These are phyloP conservation scores for Botryotinia globosa DNA, from an alignment of 2,329 filamentous ascomycete species.

Conservation along the genomic window DNA sequence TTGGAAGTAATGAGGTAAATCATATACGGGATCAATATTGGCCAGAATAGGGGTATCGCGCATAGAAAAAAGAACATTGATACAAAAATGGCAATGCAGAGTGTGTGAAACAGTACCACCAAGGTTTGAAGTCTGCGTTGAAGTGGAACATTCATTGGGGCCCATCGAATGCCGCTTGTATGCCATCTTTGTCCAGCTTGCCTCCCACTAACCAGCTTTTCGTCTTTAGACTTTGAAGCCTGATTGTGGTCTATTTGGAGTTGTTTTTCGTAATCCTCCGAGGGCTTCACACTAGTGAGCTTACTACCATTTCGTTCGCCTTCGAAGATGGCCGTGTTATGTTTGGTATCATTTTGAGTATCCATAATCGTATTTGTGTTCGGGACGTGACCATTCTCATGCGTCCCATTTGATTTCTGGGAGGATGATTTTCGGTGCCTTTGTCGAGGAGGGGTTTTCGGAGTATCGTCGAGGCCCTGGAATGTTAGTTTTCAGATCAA, in stretches of 20 bases:
- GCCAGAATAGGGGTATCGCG: slow-evolving; percentile 90
- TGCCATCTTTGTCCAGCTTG: slow-evolving; percentile 39
- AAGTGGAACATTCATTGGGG: slow-evolving; percentile 72
- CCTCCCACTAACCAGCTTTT: slow-evolving; percentile 34
- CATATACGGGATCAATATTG: slow-evolving; percentile 70
- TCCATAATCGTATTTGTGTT: slow-evolving; percentile 16
- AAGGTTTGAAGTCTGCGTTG: slow-evolving; percentile 73
- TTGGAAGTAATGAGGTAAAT: slow-evolving; percentile 80
- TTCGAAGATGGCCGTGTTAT: slow-evolving; percentile 28
- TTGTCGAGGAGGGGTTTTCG: slow-evolving; percentile 30
- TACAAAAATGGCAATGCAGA: slow-evolving; percentile 67
- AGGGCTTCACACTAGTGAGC: slow-evolving; percentile 33
- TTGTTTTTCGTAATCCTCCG: slow-evolving; percentile 27
- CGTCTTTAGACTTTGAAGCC: slow-evolving; percentile 27
- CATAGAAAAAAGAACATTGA: slow-evolving; percentile 88
- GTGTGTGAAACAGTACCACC: slow-evolving; percentile 70
- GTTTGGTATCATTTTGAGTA: slow-evolving; percentile 10
- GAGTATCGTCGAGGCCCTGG: slow-evolving; percentile 37
- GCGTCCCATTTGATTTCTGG: slow-evolving; percentile 29
- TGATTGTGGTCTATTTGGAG: slow-evolving; percentile 23
- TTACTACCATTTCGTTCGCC: slow-evolving; percentile 27
- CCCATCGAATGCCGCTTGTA: slow-evolving; percentile 68
- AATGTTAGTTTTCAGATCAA: slow-evolving; percentile 18
- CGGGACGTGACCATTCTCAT: slow-evolving; percentile 18
- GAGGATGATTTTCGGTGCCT: slow-evolving; percentile 32